phyloP scores from a whole-genome alignment of 768 basidiomycete species.

The Phlebiopsis gigantea region DNA sequence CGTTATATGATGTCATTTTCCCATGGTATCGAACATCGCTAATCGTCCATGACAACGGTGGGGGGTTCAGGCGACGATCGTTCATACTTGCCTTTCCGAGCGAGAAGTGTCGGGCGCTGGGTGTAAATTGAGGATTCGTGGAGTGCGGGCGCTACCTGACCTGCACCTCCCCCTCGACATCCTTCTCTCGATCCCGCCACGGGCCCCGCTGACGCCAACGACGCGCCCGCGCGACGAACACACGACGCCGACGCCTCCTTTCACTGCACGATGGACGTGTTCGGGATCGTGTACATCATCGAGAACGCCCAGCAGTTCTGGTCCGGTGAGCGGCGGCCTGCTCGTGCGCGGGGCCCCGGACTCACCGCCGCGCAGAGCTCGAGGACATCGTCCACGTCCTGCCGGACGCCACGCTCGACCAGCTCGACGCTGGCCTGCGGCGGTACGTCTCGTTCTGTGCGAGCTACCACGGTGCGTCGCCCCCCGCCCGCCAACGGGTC shows the following conservation, averaged over 20 bases:
- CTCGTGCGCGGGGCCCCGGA: background rate
- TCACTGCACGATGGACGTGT: slow-evolving; percentile 6
- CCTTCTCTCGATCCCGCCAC: background rate
- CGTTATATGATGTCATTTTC: too few species aligned
- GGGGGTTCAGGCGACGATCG: too few species aligned
- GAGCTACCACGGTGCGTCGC: slow-evolving; percentile 74
- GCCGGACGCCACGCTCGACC: slow-evolving; percentile 57
- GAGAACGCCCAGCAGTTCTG: slow-evolving; percentile 86
- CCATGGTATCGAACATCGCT: too few species aligned
- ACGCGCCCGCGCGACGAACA: too few species aligned
- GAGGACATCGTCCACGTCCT: slow-evolving; percentile 76
- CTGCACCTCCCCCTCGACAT: background rate
- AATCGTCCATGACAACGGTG: too few species aligned
- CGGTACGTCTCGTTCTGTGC: slow-evolving; percentile 77
- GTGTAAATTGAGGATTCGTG: background rate
- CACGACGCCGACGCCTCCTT: background rate
- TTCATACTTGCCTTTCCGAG: background rate
- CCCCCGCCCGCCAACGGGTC: background rate
- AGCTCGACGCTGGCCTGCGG: slow-evolving; percentile 73
- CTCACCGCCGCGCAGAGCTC: slow-evolving; percentile 52
- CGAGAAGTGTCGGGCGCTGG: background rate
- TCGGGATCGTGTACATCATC: slow-evolving; percentile 54
- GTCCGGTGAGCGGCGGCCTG: slow-evolving; percentile 55
- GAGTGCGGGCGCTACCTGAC: background rate
- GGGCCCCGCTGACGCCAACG: too few species aligned